Conservation (phyloP, 2,329 filamentous ascomycete genomes). For the Aspergillus terreus region DNA sequence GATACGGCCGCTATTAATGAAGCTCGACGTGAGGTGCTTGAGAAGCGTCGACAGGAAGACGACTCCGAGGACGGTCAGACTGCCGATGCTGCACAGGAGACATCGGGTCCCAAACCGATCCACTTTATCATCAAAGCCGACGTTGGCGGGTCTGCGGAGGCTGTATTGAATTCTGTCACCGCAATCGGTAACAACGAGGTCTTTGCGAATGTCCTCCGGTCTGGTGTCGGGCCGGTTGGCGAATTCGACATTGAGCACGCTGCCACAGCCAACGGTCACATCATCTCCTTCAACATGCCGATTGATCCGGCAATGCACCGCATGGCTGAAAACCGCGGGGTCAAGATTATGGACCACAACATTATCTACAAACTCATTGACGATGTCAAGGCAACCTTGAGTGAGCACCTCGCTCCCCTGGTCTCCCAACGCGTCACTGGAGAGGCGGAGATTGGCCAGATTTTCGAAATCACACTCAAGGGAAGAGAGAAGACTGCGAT, state of each 20-base stretch:
- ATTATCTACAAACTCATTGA: slow-evolving; percentile 54
- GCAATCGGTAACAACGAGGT: slow-evolving; percentile 84
- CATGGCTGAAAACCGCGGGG: slow-evolving; percentile 66
- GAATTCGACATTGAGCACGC: slow-evolving; percentile 91
- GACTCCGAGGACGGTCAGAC: slow-evolving; percentile 31
- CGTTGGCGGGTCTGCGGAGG: slow-evolving; percentile 90
- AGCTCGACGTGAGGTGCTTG: slow-evolving; percentile 57
- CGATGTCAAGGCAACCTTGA: slow-evolving; percentile 56
- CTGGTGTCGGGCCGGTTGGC: slow-evolving; percentile 70
- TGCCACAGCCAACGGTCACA: slow-evolving; percentile 66
- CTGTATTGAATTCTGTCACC: slow-evolving; percentile 72
- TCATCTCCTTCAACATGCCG: slow-evolving; percentile 81
- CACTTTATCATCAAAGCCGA: slow-evolving; percentile 90
- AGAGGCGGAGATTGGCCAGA: slow-evolving; percentile 78
- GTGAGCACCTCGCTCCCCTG: slow-evolving; percentile 63
- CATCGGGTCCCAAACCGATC: slow-evolving; percentile 54
- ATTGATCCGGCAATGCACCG: slow-evolving; percentile 65
- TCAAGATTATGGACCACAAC: slow-evolving; percentile 78
- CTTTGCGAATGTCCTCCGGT: slow-evolving; percentile 69
- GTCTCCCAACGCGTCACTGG: slow-evolving; percentile 70
- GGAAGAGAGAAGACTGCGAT: slow-evolving; percentile 68
- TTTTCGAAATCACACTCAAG: slow-evolving; percentile 81
- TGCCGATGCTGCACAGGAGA: slow-evolving; percentile 36
- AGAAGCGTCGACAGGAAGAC: slow-evolving; percentile 39
- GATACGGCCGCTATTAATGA: slow-evolving; percentile 78